Evolutionary conservation across 2,329 filamentous ascomycete species (phyloP).

Genomic region (Neonectria hederae): DNA sequence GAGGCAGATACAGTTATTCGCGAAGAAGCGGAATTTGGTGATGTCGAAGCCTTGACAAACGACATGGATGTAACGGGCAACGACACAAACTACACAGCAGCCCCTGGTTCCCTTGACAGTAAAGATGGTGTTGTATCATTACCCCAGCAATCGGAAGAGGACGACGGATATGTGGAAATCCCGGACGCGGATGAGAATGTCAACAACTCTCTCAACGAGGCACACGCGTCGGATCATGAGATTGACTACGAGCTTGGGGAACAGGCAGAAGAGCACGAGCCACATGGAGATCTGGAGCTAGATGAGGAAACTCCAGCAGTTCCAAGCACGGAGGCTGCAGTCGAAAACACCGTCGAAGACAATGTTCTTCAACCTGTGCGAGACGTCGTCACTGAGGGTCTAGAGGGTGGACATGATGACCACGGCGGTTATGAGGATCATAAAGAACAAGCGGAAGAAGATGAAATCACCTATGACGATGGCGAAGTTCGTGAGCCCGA

Average conservation of each 20-base stretch:
- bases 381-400: slow-evolving; percentile 7
- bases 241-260: slow-evolving; percentile 46
- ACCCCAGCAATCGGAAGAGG: slow-evolving; percentile 10
- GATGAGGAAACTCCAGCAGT: slow-evolving; percentile 19
- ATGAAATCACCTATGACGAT: slow-evolving; percentile 33
- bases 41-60: slow-evolving; percentile 21
- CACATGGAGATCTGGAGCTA: slow-evolving; percentile 6
- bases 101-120: slow-evolving; percentile 21
- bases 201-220: slow-evolving; percentile 21
- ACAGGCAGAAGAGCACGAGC: slow-evolving; percentile 27
- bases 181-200: slow-evolving; percentile 12
- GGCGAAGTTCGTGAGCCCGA: slow-evolving; percentile 19
- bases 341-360: not conserved
- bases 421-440: not conserved
- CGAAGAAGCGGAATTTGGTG: slow-evolving; percentile 35
- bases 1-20: slow-evolving; percentile 34
- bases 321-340: not conserved
- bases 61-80: slow-evolving; percentile 17
- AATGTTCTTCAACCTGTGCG: slow-evolving; percentile 1
- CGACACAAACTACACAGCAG: slow-evolving; percentile 17
- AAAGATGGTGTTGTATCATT: slow-evolving; percentile 17
- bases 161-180: slow-evolving; percentile 14
- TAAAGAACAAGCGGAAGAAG: slow-evolving; percentile 16
- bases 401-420: slow-evolving; percentile 8
- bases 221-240: slow-evolving; percentile 36